A percentile compares a stretch with the other conserved stretches of the same genome.
Evolutionary conservation across 2,329 filamentous ascomycete genomes (phyloP).

Genomic region (Talaromyces sp.): DNA sequence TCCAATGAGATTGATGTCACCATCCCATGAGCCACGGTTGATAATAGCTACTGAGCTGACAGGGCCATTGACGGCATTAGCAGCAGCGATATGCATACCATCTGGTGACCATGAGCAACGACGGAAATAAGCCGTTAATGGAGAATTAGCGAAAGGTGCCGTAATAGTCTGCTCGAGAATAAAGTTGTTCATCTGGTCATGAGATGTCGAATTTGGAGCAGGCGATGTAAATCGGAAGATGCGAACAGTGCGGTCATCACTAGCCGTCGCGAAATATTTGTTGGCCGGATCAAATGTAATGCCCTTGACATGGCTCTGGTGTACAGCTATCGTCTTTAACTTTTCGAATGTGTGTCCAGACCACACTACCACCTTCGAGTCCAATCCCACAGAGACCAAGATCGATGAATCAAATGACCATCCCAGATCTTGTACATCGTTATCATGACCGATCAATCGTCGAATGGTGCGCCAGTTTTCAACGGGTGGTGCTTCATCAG

Average conservation of each 20-base stretch:
- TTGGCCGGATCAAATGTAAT: constrained; percentile 98
- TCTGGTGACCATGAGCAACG: constrained; percentile 98
- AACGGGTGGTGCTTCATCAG: constrained; percentile 86
- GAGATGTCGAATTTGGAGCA: constrained; percentile 83
- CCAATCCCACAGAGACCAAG: constrained; percentile 90
- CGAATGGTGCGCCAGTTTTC: constrained; percentile 98
- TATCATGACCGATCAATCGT: constrained; percentile 93
- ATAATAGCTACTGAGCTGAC: constrained; percentile 97
- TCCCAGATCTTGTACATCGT: constrained; percentile 95
- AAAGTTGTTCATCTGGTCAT: constrained; percentile 97
- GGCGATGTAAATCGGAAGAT: constrained; percentile 94
- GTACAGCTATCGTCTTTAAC: constrained; percentile 87
- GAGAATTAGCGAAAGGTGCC: constrained; percentile 84
- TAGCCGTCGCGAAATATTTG: constrained; percentile 98
- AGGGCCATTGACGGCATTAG: constrained; percentile 95
- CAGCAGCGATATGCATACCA: constrained; percentile 93
- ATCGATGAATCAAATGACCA: constrained; percentile 98
- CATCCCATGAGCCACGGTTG: constrained; percentile 88
- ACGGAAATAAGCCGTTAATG: constrained; percentile 94
- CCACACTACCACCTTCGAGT: constrained; percentile 98
- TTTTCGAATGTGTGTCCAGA: constrained; percentile 98
- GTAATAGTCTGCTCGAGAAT: constrained; percentile 89
- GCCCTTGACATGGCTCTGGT: constrained; percentile 97
- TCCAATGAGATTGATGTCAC: constrained; percentile 94
- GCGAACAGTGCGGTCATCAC: constrained; percentile 94